Evolutionary conservation across 1,284 basidiomycete genomes (phyloP).

Genomic region (Sanghuangporus baumii): DNA sequence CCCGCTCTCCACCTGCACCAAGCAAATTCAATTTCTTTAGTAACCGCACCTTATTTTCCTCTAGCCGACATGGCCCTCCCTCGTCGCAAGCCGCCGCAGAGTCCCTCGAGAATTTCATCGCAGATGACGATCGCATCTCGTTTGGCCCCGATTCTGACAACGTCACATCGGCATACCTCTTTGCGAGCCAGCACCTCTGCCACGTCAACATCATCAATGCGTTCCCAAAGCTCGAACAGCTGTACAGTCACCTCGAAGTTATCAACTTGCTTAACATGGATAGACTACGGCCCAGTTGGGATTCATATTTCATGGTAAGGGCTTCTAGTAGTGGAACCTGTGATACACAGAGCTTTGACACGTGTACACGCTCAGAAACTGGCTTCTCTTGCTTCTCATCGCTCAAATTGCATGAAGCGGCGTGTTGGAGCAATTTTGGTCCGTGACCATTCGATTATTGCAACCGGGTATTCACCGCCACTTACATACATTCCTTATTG

Average conservation of each 20-base stretch:
- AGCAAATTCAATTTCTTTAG: slow-evolving; percentile 13
- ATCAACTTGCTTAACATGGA: slow-evolving; percentile 69
- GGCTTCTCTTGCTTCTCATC: slow-evolving; percentile 75
- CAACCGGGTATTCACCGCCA: slow-evolving; percentile 63
- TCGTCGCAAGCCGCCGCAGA: slow-evolving; percentile 20
- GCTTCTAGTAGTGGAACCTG: background rate
- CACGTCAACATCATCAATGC: slow-evolving; percentile 66
- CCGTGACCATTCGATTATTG: slow-evolving; percentile 79
- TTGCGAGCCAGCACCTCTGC: slow-evolving; percentile 19
- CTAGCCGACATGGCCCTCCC: slow-evolving; percentile 17
- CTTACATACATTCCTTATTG: background rate
- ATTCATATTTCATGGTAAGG: slow-evolving; percentile 90
- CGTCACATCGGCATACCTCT: slow-evolving; percentile 25
- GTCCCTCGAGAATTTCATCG: slow-evolving; percentile 66
- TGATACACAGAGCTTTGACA: slow-evolving; percentile 9
- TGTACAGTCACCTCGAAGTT: slow-evolving; percentile 61
- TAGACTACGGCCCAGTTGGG: slow-evolving; percentile 84
- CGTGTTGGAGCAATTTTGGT: slow-evolving; percentile 92
- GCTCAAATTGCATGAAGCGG: slow-evolving; percentile 98
- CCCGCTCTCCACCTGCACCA: slow-evolving; percentile 7
- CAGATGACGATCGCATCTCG: slow-evolving; percentile 53
- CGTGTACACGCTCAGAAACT: slow-evolving; percentile 7
- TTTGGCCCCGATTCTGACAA: slow-evolving; percentile 38
- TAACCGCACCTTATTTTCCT: background rate
- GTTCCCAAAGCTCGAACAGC: slow-evolving; percentile 46